These are phyloP conservation scores for Solanum chiquidenum DNA, from an alignment of 257 asterid species.

Conservation along the genomic window DNA sequence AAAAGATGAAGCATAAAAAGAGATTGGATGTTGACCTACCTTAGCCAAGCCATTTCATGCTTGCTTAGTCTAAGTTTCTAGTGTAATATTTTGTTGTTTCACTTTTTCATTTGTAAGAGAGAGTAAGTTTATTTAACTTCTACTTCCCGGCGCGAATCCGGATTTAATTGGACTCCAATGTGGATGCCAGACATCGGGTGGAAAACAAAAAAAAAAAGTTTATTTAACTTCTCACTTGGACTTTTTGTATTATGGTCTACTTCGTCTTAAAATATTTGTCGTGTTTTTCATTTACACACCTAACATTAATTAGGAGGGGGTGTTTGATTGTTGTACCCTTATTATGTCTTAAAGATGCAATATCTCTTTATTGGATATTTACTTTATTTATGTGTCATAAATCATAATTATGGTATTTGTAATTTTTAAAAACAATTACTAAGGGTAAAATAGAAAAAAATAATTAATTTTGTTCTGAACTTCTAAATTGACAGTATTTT, in stretches of 20 bases:
- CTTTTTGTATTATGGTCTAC: background rate
- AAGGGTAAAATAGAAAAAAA: no score
- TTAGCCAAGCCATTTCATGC: background rate
- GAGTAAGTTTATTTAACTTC: background rate
- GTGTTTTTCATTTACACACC: background rate
- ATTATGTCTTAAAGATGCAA: background rate
- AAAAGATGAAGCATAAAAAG: slow-evolving; percentile 23
- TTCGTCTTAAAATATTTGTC: background rate
- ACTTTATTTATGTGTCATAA: background rate
- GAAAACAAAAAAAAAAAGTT: background rate
- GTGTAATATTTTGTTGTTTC: background rate
- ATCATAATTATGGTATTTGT: background rate
- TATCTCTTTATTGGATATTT: background rate
- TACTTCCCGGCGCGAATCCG: no score
- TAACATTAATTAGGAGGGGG: background rate
- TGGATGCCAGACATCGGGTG: no score
- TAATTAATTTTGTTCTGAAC: no score
- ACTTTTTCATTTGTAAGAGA: background rate
- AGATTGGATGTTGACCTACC: background rate
- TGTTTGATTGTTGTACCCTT: background rate
- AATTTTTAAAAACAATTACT: no score
- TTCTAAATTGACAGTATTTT: no score
- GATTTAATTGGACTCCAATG: no score
- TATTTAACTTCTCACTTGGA: background rate
- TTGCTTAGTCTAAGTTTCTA: background rate